A percentile compares a stretch with the other conserved stretches of the same genome.
phyloP scores from a whole-genome alignment of 1,139 yeast genomes.

The Yamadazyma songkhlaensis region DNA sequence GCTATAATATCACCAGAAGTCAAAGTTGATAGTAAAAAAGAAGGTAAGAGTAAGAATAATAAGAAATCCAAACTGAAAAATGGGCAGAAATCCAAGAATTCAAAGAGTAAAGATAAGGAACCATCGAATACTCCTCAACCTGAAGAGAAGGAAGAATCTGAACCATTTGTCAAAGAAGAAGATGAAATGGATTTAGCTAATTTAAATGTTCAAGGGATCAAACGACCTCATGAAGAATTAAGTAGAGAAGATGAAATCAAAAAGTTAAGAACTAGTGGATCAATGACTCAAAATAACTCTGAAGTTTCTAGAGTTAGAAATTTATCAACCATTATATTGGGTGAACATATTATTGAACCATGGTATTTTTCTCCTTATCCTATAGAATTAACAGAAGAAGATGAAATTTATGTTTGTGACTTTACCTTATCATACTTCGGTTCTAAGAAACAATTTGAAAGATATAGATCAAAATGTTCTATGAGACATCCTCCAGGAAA shows the following conservation, averaged over 20 bases:
- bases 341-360: constrained; percentile 91
- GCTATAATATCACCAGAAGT: constrained; percentile 72
- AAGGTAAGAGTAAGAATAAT: constrained; percentile 21
- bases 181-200: constrained; percentile 87
- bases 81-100: constrained; percentile 3
- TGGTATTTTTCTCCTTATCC: constrained; percentile 99
- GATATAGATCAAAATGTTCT: constrained; percentile 84
- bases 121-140: constrained; percentile 16
- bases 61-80: constrained; percentile 24
- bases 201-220: constrained; percentile 78
- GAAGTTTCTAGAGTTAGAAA: constrained; percentile 93
- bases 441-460: constrained; percentile 83
- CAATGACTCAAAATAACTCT: constrained; percentile 89
- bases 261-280: constrained; percentile 87
- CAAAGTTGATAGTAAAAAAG: constrained; percentile 49
- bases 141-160: constrained; percentile 18
- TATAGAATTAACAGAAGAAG: constrained; percentile 87
- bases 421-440: constrained; percentile 88
- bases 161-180: constrained; percentile 31
- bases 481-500: constrained; percentile 96
- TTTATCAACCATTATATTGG: constrained; percentile 72
- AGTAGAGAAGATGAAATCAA: constrained; percentile 90
- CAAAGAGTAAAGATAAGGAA: constrained; percentile 8
- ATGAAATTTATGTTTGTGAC: constrained; percentile 85
- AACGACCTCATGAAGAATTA: constrained; percentile 64